These are phyloP conservation scores for Aspergillus costaricaensis DNA, from an alignment of 2,329 filamentous ascomycete species.

Conservation along the genomic window DNA sequence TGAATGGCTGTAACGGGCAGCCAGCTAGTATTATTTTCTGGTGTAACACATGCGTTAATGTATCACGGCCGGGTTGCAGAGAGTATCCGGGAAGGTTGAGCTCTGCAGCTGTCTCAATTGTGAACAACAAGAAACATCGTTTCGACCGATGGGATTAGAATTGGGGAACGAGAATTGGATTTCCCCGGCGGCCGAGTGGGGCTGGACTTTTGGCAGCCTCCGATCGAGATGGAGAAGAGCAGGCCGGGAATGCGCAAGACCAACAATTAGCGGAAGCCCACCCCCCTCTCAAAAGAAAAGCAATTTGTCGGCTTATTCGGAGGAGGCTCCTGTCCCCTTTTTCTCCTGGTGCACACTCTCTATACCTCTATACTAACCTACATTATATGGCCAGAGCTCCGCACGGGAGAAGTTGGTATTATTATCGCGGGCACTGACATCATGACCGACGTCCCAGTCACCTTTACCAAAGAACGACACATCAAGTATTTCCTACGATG, in stretches of 20 bases:
- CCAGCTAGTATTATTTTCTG: background rate
- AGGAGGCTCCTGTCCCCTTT: background rate
- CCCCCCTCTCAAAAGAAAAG: background rate
- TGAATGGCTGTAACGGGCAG: background rate
- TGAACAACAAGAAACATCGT: background rate
- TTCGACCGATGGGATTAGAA: too few species aligned
- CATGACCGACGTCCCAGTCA: slow-evolving; percentile 28
- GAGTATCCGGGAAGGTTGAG: background rate
- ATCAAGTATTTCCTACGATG: slow-evolving; percentile 93
- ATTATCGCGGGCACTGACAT: slow-evolving; percentile 7
- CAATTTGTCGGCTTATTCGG: background rate
- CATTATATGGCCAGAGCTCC: background rate
- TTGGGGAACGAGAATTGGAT: background rate
- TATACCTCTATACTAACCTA: background rate
- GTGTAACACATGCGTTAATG: background rate
- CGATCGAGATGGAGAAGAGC: slow-evolving; percentile 17
- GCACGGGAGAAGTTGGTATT: background rate
- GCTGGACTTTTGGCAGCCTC: slow-evolving; percentile 9
- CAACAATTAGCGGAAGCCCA: background rate
- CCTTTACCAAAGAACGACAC: slow-evolving; percentile 62
- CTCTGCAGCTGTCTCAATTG: background rate
- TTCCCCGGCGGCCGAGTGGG: slow-evolving; percentile 2
- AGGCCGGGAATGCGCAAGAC: background rate
- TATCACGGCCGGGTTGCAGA: background rate
- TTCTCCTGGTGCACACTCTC: too few species aligned